A percentile compares a stretch with the other conserved stretches of the same genome.
Evolutionary conservation across 768 basidiomycete genomes (phyloP).

Genomic region (Russula sp.): DNA sequence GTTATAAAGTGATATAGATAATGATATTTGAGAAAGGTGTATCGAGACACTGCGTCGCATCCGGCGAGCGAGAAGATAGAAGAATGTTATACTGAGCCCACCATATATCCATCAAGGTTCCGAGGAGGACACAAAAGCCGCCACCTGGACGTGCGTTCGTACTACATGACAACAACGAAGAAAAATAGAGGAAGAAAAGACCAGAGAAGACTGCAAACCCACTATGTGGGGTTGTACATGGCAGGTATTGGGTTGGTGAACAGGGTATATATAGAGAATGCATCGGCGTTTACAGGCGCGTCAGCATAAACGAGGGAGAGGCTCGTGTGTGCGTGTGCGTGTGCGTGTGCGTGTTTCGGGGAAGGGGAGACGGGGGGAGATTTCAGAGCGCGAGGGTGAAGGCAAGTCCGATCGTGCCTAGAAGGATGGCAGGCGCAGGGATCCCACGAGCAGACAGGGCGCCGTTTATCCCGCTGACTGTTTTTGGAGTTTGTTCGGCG

Average conservation of each 20-base stretch:
- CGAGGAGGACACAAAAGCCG: background rate
- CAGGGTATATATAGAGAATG: background rate
- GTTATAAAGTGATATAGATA: slow-evolving; percentile 1
- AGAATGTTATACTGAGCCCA: background rate
- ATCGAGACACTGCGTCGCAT: background rate
- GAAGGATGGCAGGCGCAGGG: background rate
- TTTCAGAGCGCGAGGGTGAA: slow-evolving; percentile 6
- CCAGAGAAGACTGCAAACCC: background rate
- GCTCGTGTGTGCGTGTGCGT: background rate
- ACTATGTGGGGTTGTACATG: background rate
- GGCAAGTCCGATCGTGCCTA: slow-evolving; percentile 6
- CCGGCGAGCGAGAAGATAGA: background rate
- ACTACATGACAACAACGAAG: background rate
- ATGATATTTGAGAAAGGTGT: background rate
- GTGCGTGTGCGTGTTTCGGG: background rate
- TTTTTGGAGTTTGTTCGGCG: too few species aligned
- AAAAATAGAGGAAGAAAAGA: background rate
- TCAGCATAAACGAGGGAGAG: background rate
- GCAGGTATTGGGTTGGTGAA: background rate
- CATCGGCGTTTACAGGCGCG: background rate
- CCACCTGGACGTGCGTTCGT: background rate
- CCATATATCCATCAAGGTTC: background rate
- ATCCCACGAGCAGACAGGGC: background rate
- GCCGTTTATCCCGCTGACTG: background rate
- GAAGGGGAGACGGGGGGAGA: background rate